Evolutionary conservation across 139 green algal species (phyloP), one percentile per base, ranked within the genome.

Genomic region (Coelastrella sp.): DNA sequence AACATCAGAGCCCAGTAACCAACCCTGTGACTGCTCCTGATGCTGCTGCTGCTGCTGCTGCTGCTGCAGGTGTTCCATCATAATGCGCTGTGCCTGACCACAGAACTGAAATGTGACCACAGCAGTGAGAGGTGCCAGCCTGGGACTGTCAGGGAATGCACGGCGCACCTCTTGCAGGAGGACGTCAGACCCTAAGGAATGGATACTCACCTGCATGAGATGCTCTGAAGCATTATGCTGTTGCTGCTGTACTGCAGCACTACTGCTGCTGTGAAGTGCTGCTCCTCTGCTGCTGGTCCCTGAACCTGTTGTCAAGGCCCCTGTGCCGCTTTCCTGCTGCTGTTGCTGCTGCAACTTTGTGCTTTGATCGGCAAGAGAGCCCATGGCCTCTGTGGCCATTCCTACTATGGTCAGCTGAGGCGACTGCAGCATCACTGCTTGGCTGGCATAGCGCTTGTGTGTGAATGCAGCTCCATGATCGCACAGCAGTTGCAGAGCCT

Each of bases 61-160:
- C 82, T 78, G 68, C 84, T 70, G 84, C 63, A 74, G 61, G 61
- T 63, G 14, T n/a, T 63, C 6, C 82, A 66, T 61, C 68, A 88
- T 80, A 15, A 80, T 49, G 19, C 81, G 73, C 85, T 61, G 27
- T 11, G 73, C 72, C 9, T 15, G 7, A 4, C 76, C 76, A 63
- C 76, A 90, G 63, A 90, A 90, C 87, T 90, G 87, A 27, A 90
- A 90, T 19, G 87, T 90, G 61, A 90, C 87, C 0, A 79, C 87
- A 79, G 87, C 87, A 22, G 66, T 20, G 9, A 90, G 27, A 0
- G 87, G 61, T 14, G 76, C 87, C 61, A 78, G 35, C 27, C 87
- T 82, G 7, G 87, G 87, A 19, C 60, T 56, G 14, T 78, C 87
- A 59, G 87, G 87, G 63, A 90, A 90, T 27, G 65, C 87, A 27